Evolutionary conservation across 1,284 basidiomycete genomes (phyloP), one percentile per base, ranked within the genome.

Genomic region (Ceratobasidium sp.): DNA sequence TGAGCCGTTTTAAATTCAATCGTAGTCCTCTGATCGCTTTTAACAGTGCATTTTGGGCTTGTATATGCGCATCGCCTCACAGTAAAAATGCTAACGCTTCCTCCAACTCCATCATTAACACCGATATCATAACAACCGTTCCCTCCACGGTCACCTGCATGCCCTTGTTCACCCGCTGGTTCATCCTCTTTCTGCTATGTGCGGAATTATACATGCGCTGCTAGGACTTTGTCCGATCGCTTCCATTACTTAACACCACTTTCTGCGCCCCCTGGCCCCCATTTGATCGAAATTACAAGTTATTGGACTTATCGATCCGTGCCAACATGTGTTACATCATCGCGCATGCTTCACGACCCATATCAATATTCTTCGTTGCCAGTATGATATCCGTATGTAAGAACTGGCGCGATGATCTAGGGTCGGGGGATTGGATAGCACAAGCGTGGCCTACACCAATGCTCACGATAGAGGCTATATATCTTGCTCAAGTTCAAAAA

Each of bases 311-410:
- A n/a, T n/a, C n/a, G 38, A 68, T 42, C 50, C 43, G 52, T 4
- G 8, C 20, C 5, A 29, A 50, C 32, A 55, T 45, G 2, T 34
- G 43, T n/a, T 55, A 34, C 13, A 53, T 53, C 35, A 56, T 32
- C 27, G 52, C 35, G n/a, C n/a, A n/a, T n/a, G n/a, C n/a, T n/a
- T 68, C 65, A 22, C 52, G 29, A 17, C 56, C 65, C 6, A 43
- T 55, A 3, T 38, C 52, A 17, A 68, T 57, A 12, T 45, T 38
- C 35, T 29, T 29, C 27, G 56, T 53, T 1, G 35, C 52, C 8
- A 27, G n/a, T 7, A 45, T 31, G 0, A 42, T 10, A 12, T 1
- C 47, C 32, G 43, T 25, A 43, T 22, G 65, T 29, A 43, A 32
- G 0, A 47, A 25, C 20, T 35, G 31, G 12, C 15, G 20, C 17